phyloP scores from a whole-genome alignment of 177 flowering plant species.

The Vitis hybrid region DNA sequence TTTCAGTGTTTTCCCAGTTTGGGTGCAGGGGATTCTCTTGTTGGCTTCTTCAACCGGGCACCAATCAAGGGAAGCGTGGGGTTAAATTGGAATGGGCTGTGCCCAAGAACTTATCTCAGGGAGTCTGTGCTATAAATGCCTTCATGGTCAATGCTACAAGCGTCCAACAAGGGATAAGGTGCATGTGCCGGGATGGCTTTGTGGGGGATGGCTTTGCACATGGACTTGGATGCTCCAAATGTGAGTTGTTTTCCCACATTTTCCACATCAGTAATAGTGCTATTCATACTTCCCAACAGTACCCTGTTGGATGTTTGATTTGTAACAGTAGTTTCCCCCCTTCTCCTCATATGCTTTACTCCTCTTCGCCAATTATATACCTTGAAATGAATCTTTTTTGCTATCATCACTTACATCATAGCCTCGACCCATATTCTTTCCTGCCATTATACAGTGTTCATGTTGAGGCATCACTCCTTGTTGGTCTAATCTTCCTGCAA shows the following conservation, averaged over 20 bases:
- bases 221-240: constrained; percentile 67
- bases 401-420: too few relatives aligned
- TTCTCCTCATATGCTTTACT: too few relatives aligned
- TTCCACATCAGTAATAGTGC: background rate
- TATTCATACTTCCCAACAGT: too few relatives aligned
- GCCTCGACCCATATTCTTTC: too few relatives aligned
- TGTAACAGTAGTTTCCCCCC: too few relatives aligned
- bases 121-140: constrained; percentile 50
- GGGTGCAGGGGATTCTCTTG: constrained; percentile 82
- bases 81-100: constrained; percentile 81
- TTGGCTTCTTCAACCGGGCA: constrained; percentile 43
- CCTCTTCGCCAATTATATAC: too few relatives aligned
- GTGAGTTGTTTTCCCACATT: constrained; percentile 36
- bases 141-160: constrained; percentile 48
- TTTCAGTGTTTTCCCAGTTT: constrained; percentile 49
- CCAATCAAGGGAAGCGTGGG: constrained; percentile 46
- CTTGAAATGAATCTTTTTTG: too few relatives aligned
- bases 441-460: too few relatives aligned
- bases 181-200: constrained; percentile 61
- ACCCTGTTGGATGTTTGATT: too few relatives aligned
- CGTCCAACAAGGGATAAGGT: constrained; percentile 52
- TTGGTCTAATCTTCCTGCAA: too few relatives aligned
- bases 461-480: too few relatives aligned
- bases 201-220: constrained; percentile 64
- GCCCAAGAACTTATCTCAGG: constrained; percentile 40